phyloP scores from a whole-genome alignment of 768 basidiomycete species.

The Imleria badia region DNA sequence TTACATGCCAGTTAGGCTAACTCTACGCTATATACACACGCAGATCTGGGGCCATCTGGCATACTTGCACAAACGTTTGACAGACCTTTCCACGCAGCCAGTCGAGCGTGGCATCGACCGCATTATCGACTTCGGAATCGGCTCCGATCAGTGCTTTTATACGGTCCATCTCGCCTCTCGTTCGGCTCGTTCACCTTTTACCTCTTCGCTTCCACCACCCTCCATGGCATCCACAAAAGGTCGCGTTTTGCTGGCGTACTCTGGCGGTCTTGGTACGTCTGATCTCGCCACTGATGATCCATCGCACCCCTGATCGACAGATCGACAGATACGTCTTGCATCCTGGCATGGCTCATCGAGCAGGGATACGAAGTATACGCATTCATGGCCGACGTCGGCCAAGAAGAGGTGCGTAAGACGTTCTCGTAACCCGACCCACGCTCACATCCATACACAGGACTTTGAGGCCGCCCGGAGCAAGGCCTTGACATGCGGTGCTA shows the following conservation, averaged over 20 bases:
- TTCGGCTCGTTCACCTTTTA: not conserved
- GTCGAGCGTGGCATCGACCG: too few relatives aligned
- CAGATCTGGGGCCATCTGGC: too few relatives aligned
- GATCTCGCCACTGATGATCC: not conserved
- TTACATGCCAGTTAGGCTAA: not conserved
- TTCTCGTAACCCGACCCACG: not conserved
- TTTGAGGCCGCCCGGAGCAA: conserved; percentile 90
- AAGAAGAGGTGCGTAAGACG: conserved; percentile 65
- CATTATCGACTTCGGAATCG: not conserved
- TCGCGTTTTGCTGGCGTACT: conserved; percentile 96
- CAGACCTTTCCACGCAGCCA: too few relatives aligned
- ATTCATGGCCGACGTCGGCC: conserved; percentile 96
- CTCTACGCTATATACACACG: too few relatives aligned
- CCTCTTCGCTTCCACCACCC: not conserved
- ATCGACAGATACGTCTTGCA: conserved; percentile 88
- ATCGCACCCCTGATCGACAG: conserved; percentile 8
- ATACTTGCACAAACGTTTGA: too few relatives aligned
- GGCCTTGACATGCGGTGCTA: conserved; percentile 89
- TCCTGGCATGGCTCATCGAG: conserved; percentile 98
- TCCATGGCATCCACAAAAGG: conserved; percentile 46
- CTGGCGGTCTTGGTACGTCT: conserved; percentile 89
- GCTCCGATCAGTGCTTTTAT: not conserved
- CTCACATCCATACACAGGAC: conserved; percentile 53
- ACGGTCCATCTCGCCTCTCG: too few relatives aligned
- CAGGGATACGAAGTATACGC: conserved; percentile 96